Conservation (phyloP, 2,329 filamentous ascomycete species). For the Curvularia eragrostidis region DNA sequence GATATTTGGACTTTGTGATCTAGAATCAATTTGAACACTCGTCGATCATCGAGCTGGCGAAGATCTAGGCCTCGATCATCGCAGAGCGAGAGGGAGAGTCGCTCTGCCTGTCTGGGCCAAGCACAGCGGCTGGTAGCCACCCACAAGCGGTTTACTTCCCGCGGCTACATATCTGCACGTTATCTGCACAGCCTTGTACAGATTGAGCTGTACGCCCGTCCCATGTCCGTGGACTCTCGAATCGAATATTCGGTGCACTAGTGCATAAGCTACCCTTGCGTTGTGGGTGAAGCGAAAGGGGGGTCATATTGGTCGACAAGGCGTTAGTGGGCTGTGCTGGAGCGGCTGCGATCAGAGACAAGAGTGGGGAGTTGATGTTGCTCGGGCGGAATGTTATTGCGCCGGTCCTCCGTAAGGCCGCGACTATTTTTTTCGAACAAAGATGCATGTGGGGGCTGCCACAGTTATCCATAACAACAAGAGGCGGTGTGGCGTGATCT, state of each 20-base stretch:
- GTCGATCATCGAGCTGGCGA: constrained; percentile 6
- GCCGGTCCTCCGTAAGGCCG: constrained; percentile 9
- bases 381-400: constrained; percentile 13
- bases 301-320: not conserved
- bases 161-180: constrained; percentile 25
- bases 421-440: not conserved
- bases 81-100: not conserved
- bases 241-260: constrained; percentile 22
- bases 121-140: constrained; percentile 10
- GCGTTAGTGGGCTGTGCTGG: not conserved
- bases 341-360: constrained; percentile 4
- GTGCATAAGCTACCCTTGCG: constrained; percentile 7
- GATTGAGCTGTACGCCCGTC: constrained; percentile 13
- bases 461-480: not conserved
- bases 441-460: not conserved
- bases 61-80: constrained; percentile 10
- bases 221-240: constrained; percentile 18
- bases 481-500: constrained; percentile 27
- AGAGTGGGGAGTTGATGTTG: constrained; percentile 1
- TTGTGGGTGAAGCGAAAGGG: not conserved
- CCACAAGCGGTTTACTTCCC: constrained; percentile 20
- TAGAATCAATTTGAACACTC: constrained; percentile 5
- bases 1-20: constrained; percentile 8
- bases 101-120: constrained; percentile 4
- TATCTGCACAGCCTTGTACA: constrained; percentile 19